Evolutionary conservation across 345 rosid genomes (phyloP).

Genomic region (Angophora floribunda): DNA sequence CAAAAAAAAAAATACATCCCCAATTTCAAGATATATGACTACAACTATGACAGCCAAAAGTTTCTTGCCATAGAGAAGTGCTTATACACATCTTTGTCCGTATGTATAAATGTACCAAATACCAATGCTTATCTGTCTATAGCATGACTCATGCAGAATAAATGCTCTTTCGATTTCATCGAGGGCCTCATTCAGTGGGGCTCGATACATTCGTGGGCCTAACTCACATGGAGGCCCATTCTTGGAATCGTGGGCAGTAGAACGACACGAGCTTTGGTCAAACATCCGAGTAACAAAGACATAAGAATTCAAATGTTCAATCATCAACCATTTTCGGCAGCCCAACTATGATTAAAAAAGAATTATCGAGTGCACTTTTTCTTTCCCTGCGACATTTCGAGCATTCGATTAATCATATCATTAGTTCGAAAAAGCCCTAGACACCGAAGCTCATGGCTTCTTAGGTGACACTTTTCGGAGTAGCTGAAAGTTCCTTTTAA

Average conservation of each 20-base stretch:
- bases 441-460: neutral
- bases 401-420: neutral
- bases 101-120: neutral
- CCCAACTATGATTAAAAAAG: neutral
- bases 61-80: neutral
- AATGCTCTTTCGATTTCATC: neutral
- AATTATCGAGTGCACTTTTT: neutral
- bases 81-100: neutral
- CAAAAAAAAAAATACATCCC: too few species aligned
- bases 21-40: neutral
- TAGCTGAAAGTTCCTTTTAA: neutral
- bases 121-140: neutral
- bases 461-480: fast-evolving
- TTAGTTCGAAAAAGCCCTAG: neutral
- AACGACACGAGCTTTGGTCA: neutral
- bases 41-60: neutral
- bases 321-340: neutral
- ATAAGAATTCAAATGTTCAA: neutral
- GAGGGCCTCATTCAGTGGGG: neutral
- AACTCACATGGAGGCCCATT: neutral
- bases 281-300: neutral
- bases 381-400: neutral
- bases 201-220: neutral
- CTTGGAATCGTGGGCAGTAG: neutral
- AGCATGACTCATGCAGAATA: neutral